These are phyloP conservation scores for Cryphonectria nitschkei DNA, from an alignment of 2,329 filamentous ascomycete species.

Conservation along the genomic window DNA sequence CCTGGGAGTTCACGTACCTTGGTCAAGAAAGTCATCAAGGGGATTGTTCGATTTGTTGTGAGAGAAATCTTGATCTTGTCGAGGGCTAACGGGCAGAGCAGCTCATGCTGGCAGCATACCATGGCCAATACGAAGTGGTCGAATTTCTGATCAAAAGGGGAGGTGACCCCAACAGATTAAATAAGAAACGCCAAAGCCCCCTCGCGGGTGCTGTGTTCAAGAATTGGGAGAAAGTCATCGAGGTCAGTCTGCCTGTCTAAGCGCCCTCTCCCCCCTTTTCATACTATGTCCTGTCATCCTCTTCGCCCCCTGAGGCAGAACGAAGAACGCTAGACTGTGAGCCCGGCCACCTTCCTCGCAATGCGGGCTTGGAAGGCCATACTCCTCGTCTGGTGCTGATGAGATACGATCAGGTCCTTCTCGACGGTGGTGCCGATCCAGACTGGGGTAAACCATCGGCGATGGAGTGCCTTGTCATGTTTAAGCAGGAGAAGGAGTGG, in stretches of 20 bases:
- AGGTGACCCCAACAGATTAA: slow-evolving; percentile 69
- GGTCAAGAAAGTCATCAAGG: background rate
- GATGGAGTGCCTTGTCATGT: slow-evolving; percentile 52
- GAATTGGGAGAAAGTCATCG: slow-evolving; percentile 66
- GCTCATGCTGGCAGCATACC: slow-evolving; percentile 75
- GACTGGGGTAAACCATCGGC: slow-evolving; percentile 55
- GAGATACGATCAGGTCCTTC: slow-evolving; percentile 43
- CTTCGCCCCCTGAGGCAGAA: background rate
- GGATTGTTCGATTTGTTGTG: background rate
- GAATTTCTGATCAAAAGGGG: slow-evolving; percentile 63
- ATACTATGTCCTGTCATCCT: background rate
- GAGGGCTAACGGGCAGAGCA: slow-evolving; percentile 34
- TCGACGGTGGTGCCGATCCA: slow-evolving; percentile 59
- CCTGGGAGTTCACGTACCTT: background rate
- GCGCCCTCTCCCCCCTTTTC: background rate
- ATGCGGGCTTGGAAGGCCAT: background rate
- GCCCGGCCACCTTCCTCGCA: background rate
- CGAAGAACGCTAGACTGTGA: background rate
- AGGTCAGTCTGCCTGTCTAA: slow-evolving; percentile 41
- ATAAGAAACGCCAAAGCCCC: slow-evolving; percentile 69
- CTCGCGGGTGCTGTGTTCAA: slow-evolving; percentile 76
- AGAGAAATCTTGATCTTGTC: background rate
- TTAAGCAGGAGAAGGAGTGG: slow-evolving; percentile 58
- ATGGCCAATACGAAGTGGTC: slow-evolving; percentile 66
- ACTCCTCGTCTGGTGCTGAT: slow-evolving; percentile 16